These are phyloP conservation scores for Setaria viridis DNA, from an alignment of 202 grass and related monocot species.

Conservation along the genomic window DNA sequence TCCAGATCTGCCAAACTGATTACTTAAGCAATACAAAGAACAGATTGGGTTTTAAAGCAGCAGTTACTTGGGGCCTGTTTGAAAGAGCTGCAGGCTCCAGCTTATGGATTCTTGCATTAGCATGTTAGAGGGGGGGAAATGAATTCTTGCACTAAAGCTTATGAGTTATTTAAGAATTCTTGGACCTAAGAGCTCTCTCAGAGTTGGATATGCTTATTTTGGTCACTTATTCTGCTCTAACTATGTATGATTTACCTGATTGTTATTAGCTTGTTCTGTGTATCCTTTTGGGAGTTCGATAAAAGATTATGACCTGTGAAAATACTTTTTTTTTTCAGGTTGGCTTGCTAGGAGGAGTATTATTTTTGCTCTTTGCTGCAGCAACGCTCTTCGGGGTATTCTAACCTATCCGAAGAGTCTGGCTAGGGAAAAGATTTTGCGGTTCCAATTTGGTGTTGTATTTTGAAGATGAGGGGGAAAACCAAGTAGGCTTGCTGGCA, in stretches of 20 bases:
- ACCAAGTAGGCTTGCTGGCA: not conserved
- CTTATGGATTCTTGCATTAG: constrained; percentile 2
- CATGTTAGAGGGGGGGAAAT: not conserved
- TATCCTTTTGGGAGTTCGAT: not conserved
- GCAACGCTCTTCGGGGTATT: constrained; percentile 87
- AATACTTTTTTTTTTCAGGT: constrained; percentile 49
- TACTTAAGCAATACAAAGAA: not conserved
- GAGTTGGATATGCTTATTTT: not conserved
- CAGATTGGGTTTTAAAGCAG: not conserved
- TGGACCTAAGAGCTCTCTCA: not conserved
- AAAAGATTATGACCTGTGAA: constrained; percentile 24
- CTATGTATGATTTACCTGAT: not conserved
- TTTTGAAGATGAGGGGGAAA: constrained; percentile 21
- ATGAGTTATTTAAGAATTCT: not conserved
- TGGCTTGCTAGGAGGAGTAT: constrained; percentile 80
- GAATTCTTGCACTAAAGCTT: not conserved
- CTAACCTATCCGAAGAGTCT: constrained; percentile 42
- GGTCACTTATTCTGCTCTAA: not conserved
- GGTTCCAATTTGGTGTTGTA: not conserved
- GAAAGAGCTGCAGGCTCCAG: not conserved
- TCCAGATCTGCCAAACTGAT: not conserved
- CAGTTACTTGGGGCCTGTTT: not conserved
- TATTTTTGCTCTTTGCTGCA: constrained; percentile 84
- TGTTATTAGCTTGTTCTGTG: constrained; percentile 6
- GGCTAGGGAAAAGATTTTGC: constrained; percentile 19